Evolutionary conservation across 1,284 basidiomycete genomes (phyloP), one percentile per base, ranked within the genome.

Genomic region (Tilletia setariae): DNA sequence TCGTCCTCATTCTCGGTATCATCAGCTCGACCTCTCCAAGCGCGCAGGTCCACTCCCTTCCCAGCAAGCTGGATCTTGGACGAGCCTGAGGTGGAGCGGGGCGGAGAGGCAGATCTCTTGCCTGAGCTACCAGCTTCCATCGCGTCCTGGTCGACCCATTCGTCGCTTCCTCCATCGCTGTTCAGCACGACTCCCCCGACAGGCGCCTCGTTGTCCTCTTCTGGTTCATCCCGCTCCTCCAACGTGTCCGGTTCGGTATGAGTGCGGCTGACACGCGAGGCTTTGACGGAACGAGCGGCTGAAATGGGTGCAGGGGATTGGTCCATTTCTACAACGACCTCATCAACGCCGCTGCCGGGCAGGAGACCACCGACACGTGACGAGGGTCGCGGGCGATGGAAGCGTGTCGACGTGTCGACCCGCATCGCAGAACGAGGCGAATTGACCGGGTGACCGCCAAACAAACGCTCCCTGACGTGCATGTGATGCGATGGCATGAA

Each of bases 241-340:
- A 35, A 16, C 30, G 25, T 19, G 2, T 21, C 56, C 7, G 56
- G 28, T 19, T 32, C 56, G 6, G 13, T 30, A 19, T 61, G 56
- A 32, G 56, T 30, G 9, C 28, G 56, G 35, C 56, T 61, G 56
- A 61, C 32, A 19, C 56, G 56, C 15, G 56, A 25, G 19, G 56
- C 56, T 30, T 61, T 61, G 30, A 61, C n/a, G 28, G 32, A 35
- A 16, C 56, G 56, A 13, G 56, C 56, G 9, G 51, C 16, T 3
- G 46, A 53, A 28, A 53, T 15, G 28, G 56, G 56, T 32, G 56
- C 56, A 32, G 56, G 56, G 9, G 56, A 61, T 30, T 61, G 56
- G 15, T 61, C 56, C 56, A 61, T 61, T 30, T 61, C 56, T 11
- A 61, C 56, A 9, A 61, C 56, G 28, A 61, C 56, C 56, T 61